Conservation (phyloP, 2,329 filamentous ascomycete species). For the Exophiala lecanii-corni region DNA sequence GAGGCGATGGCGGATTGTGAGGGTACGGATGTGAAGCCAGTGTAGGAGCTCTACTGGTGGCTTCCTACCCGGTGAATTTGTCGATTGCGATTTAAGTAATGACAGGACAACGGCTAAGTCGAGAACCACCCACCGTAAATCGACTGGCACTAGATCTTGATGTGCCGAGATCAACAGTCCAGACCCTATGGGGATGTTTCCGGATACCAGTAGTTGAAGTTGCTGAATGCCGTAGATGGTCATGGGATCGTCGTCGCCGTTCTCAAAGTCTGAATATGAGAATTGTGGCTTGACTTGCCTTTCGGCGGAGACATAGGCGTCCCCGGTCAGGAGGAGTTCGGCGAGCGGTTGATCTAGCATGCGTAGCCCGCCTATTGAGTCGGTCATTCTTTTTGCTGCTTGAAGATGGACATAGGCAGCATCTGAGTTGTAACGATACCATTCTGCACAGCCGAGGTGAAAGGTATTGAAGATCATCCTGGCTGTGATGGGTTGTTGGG, state of each 20-base stretch:
- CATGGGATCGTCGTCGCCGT: slow-evolving; percentile 15
- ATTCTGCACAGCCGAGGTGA: slow-evolving; percentile 16
- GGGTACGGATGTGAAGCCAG: slow-evolving; percentile 16
- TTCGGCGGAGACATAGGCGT: slow-evolving; percentile 16
- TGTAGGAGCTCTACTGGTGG: slow-evolving; percentile 8
- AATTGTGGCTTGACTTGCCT: slow-evolving; percentile 9
- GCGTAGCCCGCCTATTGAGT: slow-evolving; percentile 14
- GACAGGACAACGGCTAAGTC: slow-evolving; percentile 11
- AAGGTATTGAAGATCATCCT: slow-evolving; percentile 19
- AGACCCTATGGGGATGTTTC: slow-evolving; percentile 3
- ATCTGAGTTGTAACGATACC: slow-evolving; percentile 16
- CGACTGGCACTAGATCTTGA: slow-evolving; percentile 9
- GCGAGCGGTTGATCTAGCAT: slow-evolving; percentile 12
- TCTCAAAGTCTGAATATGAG: slow-evolving; percentile 14
- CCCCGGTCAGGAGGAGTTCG: slow-evolving; percentile 18
- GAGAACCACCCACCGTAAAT: slow-evolving; percentile 13
- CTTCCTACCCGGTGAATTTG: neutral
- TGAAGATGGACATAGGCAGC: slow-evolving; percentile 16
- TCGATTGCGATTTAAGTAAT: slow-evolving; percentile 5
- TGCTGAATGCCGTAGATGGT: slow-evolving; percentile 12
- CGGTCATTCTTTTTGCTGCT: slow-evolving; percentile 15
- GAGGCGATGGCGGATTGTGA: slow-evolving; percentile 16
- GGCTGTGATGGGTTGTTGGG: slow-evolving; percentile 8
- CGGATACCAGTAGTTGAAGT: slow-evolving; percentile 11
- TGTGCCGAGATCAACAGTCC: slow-evolving; percentile 12